Evolutionary conservation across 805 yeast species (phyloP), one percentile per base, ranked within the genome.

Genomic region (Saturnispora sanitii): DNA sequence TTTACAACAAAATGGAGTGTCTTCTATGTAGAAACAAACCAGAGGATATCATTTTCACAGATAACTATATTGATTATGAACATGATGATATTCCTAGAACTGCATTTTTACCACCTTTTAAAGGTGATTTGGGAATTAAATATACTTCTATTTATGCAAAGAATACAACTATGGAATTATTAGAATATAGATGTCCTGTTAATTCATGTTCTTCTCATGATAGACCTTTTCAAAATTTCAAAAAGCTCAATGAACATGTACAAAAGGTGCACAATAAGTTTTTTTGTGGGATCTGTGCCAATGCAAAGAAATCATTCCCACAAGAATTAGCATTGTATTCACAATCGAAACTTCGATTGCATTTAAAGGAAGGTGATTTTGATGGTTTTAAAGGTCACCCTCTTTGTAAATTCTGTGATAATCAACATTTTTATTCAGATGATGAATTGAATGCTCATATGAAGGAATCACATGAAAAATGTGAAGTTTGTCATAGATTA

Each of bases 341-440:
- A 0, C 68, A 68, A 29, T 73, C 73, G 41, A 79, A 76, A 49
- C 66, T 90, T 33, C 76, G 74, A 45, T 68, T 61, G 33, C 99
- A 92, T 60, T 79, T 80, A 54, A 59, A 68, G 3, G 67, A 64
- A 29, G 96, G 96, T 37, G 95, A 88, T 52, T 70, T 66, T 31
- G 64, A 65, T 6, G 95, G 95, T 1, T 88, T 88, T 58, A 67
- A 60, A 9, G 97, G 97, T 0, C 97, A 88, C 57, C 96, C 97
- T 0, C 64, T 68, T 46, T 92, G 99, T 67, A 73, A 73, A 48
- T 82, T 84, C 57, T 92, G 98, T 59, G 61, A 70, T 3, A 76
- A 77, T 2, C 71, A 66, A 49, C 62, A 94, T 43, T 88, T 84
- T 57, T 92, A 92, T 56, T 84, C 95, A 0, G 84, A 77, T 30